Base-by-base conservation (phyloP, 257 asterid species). In the Gynochthodes officinalis region DNA sequence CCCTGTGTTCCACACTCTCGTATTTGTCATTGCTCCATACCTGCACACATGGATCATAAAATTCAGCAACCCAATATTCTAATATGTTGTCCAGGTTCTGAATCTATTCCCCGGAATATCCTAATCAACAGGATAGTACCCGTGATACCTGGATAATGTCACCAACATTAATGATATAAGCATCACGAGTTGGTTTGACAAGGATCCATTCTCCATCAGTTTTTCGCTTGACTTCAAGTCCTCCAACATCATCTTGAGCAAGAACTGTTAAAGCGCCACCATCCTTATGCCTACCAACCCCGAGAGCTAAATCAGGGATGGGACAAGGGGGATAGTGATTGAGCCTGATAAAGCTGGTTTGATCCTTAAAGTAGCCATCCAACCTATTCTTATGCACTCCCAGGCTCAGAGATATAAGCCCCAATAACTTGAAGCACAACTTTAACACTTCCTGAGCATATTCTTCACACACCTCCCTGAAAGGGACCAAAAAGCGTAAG, bases 1-100 rank as follows among this genome's bases (percentile, higher is more conserved):
- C 96, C 58, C 96, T 84, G 69, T 89, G 94, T 79, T 89, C 96
- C 77, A 89, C 96, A 43, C 96, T 89, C 42, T 84, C 89, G 55
- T 87, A 89, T 75, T 75, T 82, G 74, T 80, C 88, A 67, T 89
- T 89, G 87, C 96, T 89, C 91, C 90, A 87, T 10, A 87, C 93
- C 93, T 87, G 71, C 57, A 28, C 8, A 65, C 67, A 62, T 1
- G 5, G 50, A 46, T 6, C 50, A 7, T 46, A 6, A 46, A n/a
- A n/a, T n/a, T n/a, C n/a, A n/a, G n/a, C n/a, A n/a, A n/a, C n/a
- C n/a, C n/a, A n/a, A n/a, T n/a, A n/a, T n/a, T n/a, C n/a, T n/a
- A n/a, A n/a, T n/a, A n/a, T n/a, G n/a, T n/a, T n/a, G n/a, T n/a
- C n/a, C n/a, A n/a, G n/a, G n/a, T n/a, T n/a, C n/a, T n/a, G n/a